A percentile compares a stretch with the other conserved stretches of the same genome.
These are phyloP conservation scores for Coemansia sp. DNA, from an alignment of 192 early-diverging fungal species.

Conservation along the genomic window DNA sequence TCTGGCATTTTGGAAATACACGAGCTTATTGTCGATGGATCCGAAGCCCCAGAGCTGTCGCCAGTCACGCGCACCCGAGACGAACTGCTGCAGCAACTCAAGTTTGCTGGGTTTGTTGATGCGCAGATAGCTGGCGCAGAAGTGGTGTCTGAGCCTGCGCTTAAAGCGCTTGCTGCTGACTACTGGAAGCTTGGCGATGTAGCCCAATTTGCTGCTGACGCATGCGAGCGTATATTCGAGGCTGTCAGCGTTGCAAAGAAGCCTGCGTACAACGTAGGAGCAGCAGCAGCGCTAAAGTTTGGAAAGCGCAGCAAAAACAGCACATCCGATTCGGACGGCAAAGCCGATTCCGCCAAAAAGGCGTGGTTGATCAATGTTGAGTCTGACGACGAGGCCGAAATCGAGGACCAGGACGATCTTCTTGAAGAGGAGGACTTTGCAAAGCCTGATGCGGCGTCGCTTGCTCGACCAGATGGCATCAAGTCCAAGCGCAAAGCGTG, in stretches of 20 bases:
- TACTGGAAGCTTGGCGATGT: conserved; percentile 61
- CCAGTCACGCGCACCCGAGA: conserved; percentile 60
- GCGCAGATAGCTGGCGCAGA: conserved; percentile 36
- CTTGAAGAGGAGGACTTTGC: conserved; percentile 81
- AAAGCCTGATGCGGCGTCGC: conserved; percentile 64
- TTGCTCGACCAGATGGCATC: conserved; percentile 71
- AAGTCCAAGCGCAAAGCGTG: conserved; percentile 87
- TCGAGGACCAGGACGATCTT: conserved; percentile 84
- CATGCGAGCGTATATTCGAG: conserved; percentile 41
- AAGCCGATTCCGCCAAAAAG: conserved; percentile 37
- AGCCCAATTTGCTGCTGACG: conserved; percentile 48
- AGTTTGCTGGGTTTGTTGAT: conserved; percentile 86
- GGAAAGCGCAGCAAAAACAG: conserved; percentile 65
- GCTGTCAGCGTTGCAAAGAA: conserved; percentile 61
- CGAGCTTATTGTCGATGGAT: conserved; percentile 64
- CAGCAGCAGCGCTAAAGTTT: conserved; percentile 77
- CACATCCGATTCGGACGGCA: conserved; percentile 25
- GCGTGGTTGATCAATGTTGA: conserved; percentile 76
- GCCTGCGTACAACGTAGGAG: conserved; percentile 85
- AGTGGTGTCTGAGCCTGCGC: conserved; percentile 50
- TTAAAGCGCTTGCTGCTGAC: conserved; percentile 49
- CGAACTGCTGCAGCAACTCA: conserved; percentile 68
- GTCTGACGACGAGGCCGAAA: conserved; percentile 77
- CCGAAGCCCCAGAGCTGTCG: conserved; percentile 37
- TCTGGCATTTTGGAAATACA: conserved; percentile 64